Conservation (phyloP, 192 early-diverging fungal genomes). For the Umbelopsis vinacea region DNA sequence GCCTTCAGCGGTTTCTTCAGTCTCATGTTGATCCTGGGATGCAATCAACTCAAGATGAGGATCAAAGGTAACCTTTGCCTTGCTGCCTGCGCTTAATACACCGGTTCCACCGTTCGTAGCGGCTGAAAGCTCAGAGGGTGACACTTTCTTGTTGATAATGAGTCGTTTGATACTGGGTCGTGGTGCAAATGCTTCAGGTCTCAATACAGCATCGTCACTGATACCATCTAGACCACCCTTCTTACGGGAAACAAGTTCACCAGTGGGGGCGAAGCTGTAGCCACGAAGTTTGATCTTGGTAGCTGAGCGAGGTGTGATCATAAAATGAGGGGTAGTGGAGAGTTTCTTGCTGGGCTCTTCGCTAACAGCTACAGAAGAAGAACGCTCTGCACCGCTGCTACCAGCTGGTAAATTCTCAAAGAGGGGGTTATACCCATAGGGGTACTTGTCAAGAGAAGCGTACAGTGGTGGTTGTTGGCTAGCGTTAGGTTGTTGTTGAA, state of each 20-base stretch:
- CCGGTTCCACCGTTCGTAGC: constrained; percentile 28
- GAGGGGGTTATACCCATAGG: constrained; percentile 86
- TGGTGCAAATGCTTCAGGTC: constrained; percentile 71
- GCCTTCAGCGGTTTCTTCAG: background rate
- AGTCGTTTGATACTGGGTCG: constrained; percentile 76
- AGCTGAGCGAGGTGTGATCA: constrained; percentile 72
- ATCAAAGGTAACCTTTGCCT: constrained; percentile 22
- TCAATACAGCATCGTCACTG: constrained; percentile 51
- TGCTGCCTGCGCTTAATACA: constrained; percentile 7
- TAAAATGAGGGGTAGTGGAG: constrained; percentile 70
- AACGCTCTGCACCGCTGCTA: constrained; percentile 42
- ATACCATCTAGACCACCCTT: constrained; percentile 41
- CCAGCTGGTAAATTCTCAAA: constrained; percentile 59
- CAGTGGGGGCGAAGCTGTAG: constrained; percentile 40
- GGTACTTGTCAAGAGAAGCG: constrained; percentile 82
- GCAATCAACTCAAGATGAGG: constrained; percentile 25
- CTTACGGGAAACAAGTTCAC: constrained; percentile 36
- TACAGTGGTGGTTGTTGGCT: constrained; percentile 52
- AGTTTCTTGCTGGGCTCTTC: constrained; percentile 65
- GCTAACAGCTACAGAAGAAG: constrained; percentile 38
- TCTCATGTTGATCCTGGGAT: background rate
- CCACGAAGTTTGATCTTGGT: constrained; percentile 80
- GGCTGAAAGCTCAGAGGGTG: constrained; percentile 11
- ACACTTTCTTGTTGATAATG: constrained; percentile 56
- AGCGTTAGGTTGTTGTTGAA: constrained; percentile 25